A percentile compares a stretch with the other conserved stretches of the same genome.
These are phyloP conservation scores for Pulveroboletus sp. DNA, from an alignment of 768 basidiomycete genomes.

Conservation along the genomic window DNA sequence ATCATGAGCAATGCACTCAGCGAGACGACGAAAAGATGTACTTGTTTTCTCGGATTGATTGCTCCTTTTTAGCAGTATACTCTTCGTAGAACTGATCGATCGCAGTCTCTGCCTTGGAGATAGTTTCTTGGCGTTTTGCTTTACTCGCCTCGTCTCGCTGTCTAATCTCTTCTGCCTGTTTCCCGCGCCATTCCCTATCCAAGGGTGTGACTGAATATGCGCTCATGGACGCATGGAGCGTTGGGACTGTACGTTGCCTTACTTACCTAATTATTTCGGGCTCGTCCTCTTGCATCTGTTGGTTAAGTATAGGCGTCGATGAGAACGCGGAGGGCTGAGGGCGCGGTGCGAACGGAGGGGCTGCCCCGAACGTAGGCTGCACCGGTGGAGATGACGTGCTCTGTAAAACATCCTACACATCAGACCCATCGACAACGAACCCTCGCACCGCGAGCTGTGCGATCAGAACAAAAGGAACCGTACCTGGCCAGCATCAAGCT, in stretches of 20 bases:
- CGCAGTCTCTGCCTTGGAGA: conserved; percentile 75
- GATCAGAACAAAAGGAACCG: conserved; percentile 9
- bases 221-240: no score
- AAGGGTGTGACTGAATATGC: not conserved
- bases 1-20: not conserved
- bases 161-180: conserved; percentile 78
- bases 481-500: conserved; percentile 53
- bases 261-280: conserved; percentile 80
- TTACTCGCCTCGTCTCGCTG: conserved; percentile 78
- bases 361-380: conserved; percentile 44
- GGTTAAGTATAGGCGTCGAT: conserved; percentile 69
- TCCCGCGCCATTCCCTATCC: conserved; percentile 81
- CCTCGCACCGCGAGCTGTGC: not conserved
- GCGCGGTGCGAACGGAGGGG: conserved; percentile 65
- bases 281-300: conserved; percentile 69
- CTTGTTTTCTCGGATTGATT: conserved; percentile 94
- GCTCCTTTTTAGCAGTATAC: conserved; percentile 85
- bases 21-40: conserved; percentile 26
- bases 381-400: conserved; percentile 29
- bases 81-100: conserved; percentile 91
- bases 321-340: conserved; percentile 69
- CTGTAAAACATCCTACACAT: conserved; percentile 15
- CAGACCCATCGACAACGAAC: conserved; percentile 10
- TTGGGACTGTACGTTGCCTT: no score
- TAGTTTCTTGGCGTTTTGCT: conserved; percentile 73